Evolutionary conservation across 257 asterid genomes (phyloP).

Genomic region (Marsdenia floribunda): DNA sequence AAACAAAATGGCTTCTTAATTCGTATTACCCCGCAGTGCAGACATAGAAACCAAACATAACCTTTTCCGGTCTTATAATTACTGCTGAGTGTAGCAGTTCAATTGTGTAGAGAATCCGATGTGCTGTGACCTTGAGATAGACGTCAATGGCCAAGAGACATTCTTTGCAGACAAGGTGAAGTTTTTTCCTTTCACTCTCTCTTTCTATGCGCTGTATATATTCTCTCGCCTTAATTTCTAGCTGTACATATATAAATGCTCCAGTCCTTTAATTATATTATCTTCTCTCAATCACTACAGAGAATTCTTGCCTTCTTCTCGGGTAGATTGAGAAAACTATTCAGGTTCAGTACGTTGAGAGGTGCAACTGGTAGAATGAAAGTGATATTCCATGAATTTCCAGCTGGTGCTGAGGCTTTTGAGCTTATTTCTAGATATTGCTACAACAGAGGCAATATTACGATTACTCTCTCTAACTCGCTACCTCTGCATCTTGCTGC

Average conservation of each 20-base stretch:
- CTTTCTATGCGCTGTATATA: background rate
- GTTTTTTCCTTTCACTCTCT: background rate
- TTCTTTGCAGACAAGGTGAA: slow-evolving; percentile 50
- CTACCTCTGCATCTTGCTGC: slow-evolving; percentile 45
- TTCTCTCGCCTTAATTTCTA: background rate
- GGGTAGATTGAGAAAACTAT: slow-evolving; percentile 36
- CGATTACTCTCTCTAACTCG: slow-evolving; percentile 33
- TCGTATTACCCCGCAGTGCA: too few species aligned
- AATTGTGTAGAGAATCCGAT: slow-evolving; percentile 1
- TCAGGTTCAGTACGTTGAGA: slow-evolving; percentile 29
- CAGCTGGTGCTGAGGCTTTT: slow-evolving; percentile 58
- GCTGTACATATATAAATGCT: background rate
- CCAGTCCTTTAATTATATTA: background rate
- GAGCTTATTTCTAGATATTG: slow-evolving; percentile 48
- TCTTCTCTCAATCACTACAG: slow-evolving; percentile 30
- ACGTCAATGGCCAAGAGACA: slow-evolving; percentile 55
- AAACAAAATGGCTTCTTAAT: too few species aligned
- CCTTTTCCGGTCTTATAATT: background rate
- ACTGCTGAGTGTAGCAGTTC: too few species aligned
- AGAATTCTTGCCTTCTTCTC: slow-evolving; percentile 42
- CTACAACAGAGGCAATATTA: slow-evolving; percentile 39
- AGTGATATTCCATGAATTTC: slow-evolving; percentile 52
- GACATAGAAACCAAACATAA: slow-evolving; percentile 12
- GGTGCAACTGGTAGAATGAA: slow-evolving; percentile 25
- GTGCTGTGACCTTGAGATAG: slow-evolving; percentile 49